phyloP scores from a whole-genome alignment of 2,329 filamentous ascomycete species.

The Cercospora berteroae region DNA sequence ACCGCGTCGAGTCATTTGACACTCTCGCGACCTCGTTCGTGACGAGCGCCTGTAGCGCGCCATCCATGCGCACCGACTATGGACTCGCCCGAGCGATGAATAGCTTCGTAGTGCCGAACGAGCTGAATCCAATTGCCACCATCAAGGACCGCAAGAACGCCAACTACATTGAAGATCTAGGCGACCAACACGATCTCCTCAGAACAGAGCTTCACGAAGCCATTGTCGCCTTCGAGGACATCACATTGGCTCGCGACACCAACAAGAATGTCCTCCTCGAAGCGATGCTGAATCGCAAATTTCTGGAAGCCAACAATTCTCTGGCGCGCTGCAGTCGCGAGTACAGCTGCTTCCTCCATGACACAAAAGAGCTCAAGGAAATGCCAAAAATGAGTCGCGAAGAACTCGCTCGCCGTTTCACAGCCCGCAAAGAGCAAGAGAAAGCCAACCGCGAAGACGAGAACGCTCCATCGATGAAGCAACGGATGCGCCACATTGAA shows the following conservation, averaged over 20 bases:
- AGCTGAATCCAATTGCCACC: slow-evolving; percentile 13
- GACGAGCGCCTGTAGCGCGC: slow-evolving; percentile 13
- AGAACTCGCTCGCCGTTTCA: slow-evolving; percentile 6
- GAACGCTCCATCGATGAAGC: neutral
- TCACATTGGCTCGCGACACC: neutral
- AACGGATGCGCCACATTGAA: slow-evolving; percentile 7
- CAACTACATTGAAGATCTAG: slow-evolving; percentile 12
- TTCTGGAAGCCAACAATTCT: slow-evolving; percentile 22
- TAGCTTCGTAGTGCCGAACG: slow-evolving; percentile 8
- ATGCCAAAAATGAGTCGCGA: slow-evolving; percentile 13
- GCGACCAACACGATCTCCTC: neutral
- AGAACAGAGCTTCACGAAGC: slow-evolving; percentile 9
- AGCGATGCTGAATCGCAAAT: slow-evolving; percentile 10
- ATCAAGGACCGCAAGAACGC: slow-evolving; percentile 19
- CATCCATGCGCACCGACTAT: slow-evolving; percentile 9
- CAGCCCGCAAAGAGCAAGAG: slow-evolving; percentile 5
- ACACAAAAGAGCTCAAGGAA: slow-evolving; percentile 14
- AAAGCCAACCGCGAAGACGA: slow-evolving; percentile 9
- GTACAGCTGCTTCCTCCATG: slow-evolving; percentile 14
- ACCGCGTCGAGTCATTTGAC: neutral
- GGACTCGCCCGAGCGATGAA: slow-evolving; percentile 16
- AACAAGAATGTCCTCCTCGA: slow-evolving; percentile 14
- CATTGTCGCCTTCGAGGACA: slow-evolving; percentile 3
- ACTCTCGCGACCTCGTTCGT: slow-evolving; percentile 10
- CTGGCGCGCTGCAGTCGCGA: slow-evolving; percentile 15